Conservation (phyloP, 169 alveolate species). For the Plasmodium cynomolgi region DNA sequence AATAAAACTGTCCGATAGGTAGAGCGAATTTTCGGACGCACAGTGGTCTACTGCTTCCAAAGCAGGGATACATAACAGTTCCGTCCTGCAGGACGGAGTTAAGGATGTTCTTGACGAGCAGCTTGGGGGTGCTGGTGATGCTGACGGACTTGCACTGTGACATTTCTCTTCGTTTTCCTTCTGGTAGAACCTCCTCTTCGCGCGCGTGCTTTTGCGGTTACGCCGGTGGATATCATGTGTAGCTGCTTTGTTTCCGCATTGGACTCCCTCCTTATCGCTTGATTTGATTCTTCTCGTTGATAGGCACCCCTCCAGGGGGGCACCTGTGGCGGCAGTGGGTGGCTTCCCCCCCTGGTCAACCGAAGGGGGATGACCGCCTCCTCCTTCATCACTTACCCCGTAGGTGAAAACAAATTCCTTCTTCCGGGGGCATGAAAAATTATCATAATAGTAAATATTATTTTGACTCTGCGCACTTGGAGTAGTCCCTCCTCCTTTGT, state of each 20-base stretch:
- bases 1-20: not conserved
- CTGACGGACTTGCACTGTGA: not conserved
- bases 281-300: not conserved
- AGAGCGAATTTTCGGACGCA: not conserved
- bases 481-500: not conserved
- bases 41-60: not conserved
- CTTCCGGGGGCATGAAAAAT: conserved; percentile 17
- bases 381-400: not conserved
- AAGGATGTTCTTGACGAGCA: not conserved
- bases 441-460: conserved; percentile 14
- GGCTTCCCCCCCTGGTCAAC: not conserved
- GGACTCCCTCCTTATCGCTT: not conserved
- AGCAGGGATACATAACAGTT: not conserved
- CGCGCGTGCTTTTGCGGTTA: not conserved
- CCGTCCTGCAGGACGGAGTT: not conserved
- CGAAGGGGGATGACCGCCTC: not conserved
- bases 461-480: not conserved
- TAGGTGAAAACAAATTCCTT: conserved; percentile 18
- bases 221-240: not conserved
- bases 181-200: not conserved
- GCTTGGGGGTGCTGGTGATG: not conserved
- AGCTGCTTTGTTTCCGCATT: not conserved
- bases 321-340: not conserved
- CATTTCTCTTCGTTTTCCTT: not conserved
- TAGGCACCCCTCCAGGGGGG: not conserved